phyloP scores from a whole-genome alignment of 371 early-diverging fungal genomes.

The Zychaea mexicana region DNA sequence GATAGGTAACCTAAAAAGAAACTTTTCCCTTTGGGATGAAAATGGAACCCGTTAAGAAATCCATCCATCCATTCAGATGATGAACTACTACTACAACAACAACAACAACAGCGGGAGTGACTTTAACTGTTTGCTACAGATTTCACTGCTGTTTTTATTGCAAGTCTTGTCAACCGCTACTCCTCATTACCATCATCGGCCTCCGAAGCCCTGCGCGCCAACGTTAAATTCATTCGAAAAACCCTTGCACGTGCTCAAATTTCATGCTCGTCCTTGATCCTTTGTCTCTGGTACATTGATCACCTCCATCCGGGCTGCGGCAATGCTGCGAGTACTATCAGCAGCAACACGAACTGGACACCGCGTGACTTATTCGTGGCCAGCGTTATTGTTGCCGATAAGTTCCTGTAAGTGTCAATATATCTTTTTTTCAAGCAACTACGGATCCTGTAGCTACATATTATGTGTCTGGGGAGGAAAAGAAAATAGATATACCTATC shows the following conservation, averaged over 20 bases:
- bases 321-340: background rate
- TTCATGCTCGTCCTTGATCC: conserved; percentile 54
- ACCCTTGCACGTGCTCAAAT: conserved; percentile 55
- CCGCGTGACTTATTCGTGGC: conserved; percentile 37
- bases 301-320: conserved; percentile 23
- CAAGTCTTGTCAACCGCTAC: conserved; percentile 44
- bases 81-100: background rate
- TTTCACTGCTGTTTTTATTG: conserved; percentile 52
- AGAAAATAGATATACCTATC: background rate
- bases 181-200: conserved; percentile 6
- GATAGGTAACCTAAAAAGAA: too few relatives aligned
- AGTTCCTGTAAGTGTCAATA: conserved; percentile 32
- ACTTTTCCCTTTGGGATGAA: too few relatives aligned
- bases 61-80: background rate
- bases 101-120: too few relatives aligned
- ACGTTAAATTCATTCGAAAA: conserved; percentile 54
- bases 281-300: conserved; percentile 58
- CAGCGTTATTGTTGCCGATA: conserved; percentile 41
- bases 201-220: conserved; percentile 16
- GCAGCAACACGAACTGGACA: conserved; percentile 33
- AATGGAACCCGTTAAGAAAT: background rate
- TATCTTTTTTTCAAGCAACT: background rate
- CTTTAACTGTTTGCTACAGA: conserved; percentile 32
- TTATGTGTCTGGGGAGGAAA: too few relatives aligned
- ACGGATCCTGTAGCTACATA: too few relatives aligned